phyloP scores from a whole-genome alignment of 2,329 filamentous ascomycete genomes.

The Fusarium sp. region DNA sequence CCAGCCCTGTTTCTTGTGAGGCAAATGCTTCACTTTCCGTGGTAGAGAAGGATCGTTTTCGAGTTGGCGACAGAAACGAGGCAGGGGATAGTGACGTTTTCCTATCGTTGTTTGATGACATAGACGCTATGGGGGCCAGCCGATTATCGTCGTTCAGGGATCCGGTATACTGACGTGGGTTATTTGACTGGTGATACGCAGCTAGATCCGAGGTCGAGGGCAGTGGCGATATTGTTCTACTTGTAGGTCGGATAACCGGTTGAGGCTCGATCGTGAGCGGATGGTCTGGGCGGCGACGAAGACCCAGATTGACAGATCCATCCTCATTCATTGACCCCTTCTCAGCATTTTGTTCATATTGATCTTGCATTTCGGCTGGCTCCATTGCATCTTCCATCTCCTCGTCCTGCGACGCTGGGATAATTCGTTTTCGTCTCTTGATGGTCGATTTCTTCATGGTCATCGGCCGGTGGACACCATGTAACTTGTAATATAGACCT shows the following conservation, averaged over 20 bases:
- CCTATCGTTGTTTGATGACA: slow-evolving; percentile 55
- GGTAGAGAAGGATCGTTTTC: slow-evolving; percentile 74
- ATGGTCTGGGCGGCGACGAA: slow-evolving; percentile 58
- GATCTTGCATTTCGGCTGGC: slow-evolving; percentile 50
- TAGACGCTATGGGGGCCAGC: slow-evolving; percentile 62
- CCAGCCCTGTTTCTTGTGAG: slow-evolving; percentile 51
- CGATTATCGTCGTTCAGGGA: slow-evolving; percentile 65
- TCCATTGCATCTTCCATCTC: slow-evolving; percentile 59
- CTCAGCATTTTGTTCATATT: slow-evolving; percentile 52
- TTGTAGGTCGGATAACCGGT: slow-evolving; percentile 53
- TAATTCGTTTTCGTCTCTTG: slow-evolving; percentile 92
- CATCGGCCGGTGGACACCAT: slow-evolving; percentile 89
- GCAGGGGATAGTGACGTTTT: slow-evolving; percentile 68
- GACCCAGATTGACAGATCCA: slow-evolving; percentile 69
- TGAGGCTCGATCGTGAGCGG: slow-evolving; percentile 58
- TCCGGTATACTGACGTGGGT: slow-evolving; percentile 48
- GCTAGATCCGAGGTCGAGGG: slow-evolving; percentile 55
- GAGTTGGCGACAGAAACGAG: slow-evolving; percentile 65
- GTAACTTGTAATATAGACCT: slow-evolving; percentile 96
- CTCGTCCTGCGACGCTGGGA: slow-evolving; percentile 73
- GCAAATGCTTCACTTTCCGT: slow-evolving; percentile 59
- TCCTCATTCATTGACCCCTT: slow-evolving; percentile 68
- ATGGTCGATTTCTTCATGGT: slow-evolving; percentile 99
- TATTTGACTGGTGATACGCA: slow-evolving; percentile 59
- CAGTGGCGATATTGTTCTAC: slow-evolving; percentile 54